These are phyloP conservation scores for Volvox africanus DNA, from an alignment of 139 green algal species.

Conservation along the genomic window DNA sequence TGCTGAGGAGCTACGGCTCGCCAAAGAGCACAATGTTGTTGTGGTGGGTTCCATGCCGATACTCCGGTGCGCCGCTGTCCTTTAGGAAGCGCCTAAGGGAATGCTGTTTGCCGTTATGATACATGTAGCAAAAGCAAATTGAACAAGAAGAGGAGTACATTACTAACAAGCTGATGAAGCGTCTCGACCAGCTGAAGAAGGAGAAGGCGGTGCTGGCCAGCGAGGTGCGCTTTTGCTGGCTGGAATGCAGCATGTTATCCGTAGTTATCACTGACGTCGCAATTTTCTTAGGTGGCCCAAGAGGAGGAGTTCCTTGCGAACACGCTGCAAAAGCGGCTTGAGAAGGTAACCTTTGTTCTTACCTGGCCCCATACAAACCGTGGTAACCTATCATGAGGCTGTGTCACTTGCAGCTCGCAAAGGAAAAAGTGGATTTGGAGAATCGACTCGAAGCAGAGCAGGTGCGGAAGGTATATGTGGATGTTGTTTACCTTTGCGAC, in stretches of 20 bases:
- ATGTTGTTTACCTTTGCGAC: no score
- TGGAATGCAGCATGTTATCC: neutral
- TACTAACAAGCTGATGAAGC: constrained; percentile 87
- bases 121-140: constrained; percentile 67
- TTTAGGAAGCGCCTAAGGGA: neutral
- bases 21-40: constrained; percentile 71
- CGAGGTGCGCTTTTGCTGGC: constrained; percentile 58
- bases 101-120: neutral
- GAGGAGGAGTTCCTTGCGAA: constrained; percentile 89
- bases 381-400: neutral
- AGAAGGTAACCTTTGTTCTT: constrained; percentile 61
- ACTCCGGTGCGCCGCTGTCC: neutral
- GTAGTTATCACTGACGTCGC: neutral
- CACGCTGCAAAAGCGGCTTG: constrained; percentile 82
- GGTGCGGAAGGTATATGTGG: constrained; percentile 16
- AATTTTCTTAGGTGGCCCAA: constrained; percentile 71
- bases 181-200: constrained; percentile 81
- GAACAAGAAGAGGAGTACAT: constrained; percentile 89
- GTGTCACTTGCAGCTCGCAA: constrained; percentile 58
- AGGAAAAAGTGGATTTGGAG: constrained; percentile 81
- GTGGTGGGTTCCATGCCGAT: constrained; percentile 49
- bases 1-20: constrained; percentile 61
- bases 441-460: constrained; percentile 73
- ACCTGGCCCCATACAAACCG: neutral
- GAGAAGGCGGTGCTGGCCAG: constrained; percentile 80